Conservation (phyloP, 805 yeast species). For the Candida caryicola region DNA sequence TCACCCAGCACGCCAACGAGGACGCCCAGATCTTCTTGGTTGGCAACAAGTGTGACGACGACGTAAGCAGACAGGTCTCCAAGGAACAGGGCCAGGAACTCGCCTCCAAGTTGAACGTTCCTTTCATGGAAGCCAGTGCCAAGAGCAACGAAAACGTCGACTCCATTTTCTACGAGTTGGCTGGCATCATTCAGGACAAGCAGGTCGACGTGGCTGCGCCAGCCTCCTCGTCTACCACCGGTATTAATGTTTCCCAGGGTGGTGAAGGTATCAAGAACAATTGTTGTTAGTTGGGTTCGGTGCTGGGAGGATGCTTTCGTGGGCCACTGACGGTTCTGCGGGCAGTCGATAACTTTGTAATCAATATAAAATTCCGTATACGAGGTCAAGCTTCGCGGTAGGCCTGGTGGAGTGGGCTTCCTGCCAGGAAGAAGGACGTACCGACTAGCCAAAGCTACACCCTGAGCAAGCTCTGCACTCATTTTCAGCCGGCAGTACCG, state of each 20-base stretch:
- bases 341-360: background rate
- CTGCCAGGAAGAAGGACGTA: too few species aligned
- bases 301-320: background rate
- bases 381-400: too few species aligned
- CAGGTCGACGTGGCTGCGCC: slow-evolving; percentile 41
- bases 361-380: too few species aligned
- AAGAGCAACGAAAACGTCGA: slow-evolving; percentile 91
- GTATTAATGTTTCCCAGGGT: slow-evolving; percentile 40
- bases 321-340: background rate
- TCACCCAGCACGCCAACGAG: slow-evolving; percentile 93
- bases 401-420: too few species aligned
- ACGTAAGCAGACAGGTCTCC: slow-evolving; percentile 79
- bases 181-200: slow-evolving; percentile 80
- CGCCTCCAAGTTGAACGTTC: slow-evolving; percentile 82
- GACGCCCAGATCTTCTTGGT: slow-evolving; percentile 92
- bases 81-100: slow-evolving; percentile 87
- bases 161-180: slow-evolving; percentile 85
- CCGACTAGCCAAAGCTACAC: too few species aligned
- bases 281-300: slow-evolving; percentile 32
- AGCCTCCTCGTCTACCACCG: slow-evolving; percentile 24
- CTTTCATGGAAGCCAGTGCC: slow-evolving; percentile 95
- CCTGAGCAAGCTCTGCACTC: too few species aligned
- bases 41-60: slow-evolving; percentile 94
- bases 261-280: slow-evolving; percentile 27
- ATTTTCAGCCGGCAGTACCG: too few species aligned